These are phyloP conservation scores for Penicillium cinerascens DNA, from an alignment of 495 filamentous ascomycete species.

Conservation along the genomic window DNA sequence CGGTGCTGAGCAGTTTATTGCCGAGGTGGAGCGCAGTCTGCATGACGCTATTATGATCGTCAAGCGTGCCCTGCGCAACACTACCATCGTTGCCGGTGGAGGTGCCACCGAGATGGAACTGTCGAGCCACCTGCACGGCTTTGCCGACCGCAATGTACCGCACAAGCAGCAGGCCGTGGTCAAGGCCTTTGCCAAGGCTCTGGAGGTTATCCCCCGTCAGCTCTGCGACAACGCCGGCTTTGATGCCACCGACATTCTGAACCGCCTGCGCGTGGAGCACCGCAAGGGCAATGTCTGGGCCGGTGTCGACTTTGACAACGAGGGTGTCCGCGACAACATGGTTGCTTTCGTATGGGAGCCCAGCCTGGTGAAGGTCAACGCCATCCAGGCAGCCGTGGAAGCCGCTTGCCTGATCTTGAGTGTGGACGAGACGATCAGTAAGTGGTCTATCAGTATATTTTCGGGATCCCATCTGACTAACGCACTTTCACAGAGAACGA, in stretches of 20 bases:
- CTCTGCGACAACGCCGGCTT: conserved; percentile 98
- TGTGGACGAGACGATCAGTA: conserved; percentile 94
- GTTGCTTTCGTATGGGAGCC: conserved; percentile 96
- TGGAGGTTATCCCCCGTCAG: conserved; percentile 95
- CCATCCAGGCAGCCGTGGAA: conserved; percentile 92
- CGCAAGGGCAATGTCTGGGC: conserved; percentile 87
- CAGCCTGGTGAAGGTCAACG: conserved; percentile 92
- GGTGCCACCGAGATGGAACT: conserved; percentile 97
- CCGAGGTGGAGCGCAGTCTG: conserved; percentile 92
- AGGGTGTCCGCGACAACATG: conserved; percentile 91
- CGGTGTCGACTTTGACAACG: conserved; percentile 90
- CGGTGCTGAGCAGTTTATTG: conserved; percentile 98
- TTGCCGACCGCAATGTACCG: conserved; percentile 84
- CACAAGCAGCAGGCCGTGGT: conserved; percentile 97
- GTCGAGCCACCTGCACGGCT: conserved; percentile 85
- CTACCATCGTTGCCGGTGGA: conserved; percentile 90
- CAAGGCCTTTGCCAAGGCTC: conserved; percentile 94
- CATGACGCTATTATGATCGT: conserved; percentile 99
- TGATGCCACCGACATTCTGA: conserved; percentile 96
- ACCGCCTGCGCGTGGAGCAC: conserved; percentile 91
- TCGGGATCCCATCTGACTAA: conserved; percentile 18
- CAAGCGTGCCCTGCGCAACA: conserved; percentile 91
- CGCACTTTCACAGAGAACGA: conserved; percentile 62
- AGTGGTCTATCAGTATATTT: conserved; percentile 23
- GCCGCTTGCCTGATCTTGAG: conserved; percentile 91